Evolutionary conservation across 495 filamentous ascomycete species (phyloP).

Genomic region (Penicillium goetzii): DNA sequence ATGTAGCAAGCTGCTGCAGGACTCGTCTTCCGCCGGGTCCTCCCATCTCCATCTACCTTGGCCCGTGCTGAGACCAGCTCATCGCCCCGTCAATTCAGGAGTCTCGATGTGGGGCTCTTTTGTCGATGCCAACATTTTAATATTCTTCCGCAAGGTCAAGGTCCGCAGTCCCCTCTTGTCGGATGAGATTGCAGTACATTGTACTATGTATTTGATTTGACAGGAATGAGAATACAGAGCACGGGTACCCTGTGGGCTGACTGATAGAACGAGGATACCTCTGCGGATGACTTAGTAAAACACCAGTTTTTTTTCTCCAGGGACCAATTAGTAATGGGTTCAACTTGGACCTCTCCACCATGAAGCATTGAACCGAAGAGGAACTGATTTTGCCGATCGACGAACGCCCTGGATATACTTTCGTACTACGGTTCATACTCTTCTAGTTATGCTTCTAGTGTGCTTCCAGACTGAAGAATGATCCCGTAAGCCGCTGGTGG

Average conservation of each 20-base stretch:
- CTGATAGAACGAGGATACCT: no score
- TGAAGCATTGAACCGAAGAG: not conserved
- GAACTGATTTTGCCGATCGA: not conserved
- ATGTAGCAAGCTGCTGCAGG: not conserved
- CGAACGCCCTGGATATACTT: not conserved
- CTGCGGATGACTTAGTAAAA: no score
- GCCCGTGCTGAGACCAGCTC: slow-evolving; percentile 29
- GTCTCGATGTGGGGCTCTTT: slow-evolving; percentile 23
- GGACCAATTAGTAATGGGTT: not conserved
- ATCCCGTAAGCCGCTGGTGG: not conserved
- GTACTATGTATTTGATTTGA: no score
- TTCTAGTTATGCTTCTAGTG: not conserved
- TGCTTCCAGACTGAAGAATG: not conserved
- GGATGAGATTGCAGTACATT: slow-evolving; percentile 4
- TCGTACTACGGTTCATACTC: not conserved
- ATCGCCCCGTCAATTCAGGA: slow-evolving; percentile 38
- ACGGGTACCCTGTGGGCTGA: no score
- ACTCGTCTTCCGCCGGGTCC: slow-evolving; percentile 7
- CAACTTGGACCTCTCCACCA: not conserved
- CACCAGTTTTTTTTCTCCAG: not conserved
- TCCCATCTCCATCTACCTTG: slow-evolving; percentile 18
- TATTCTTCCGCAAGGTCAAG: slow-evolving; percentile 36
- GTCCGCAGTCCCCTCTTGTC: slow-evolving; percentile 22
- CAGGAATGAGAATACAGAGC: no score
- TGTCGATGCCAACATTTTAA: slow-evolving; percentile 17